Percentiles rank a stretch among this genome's conserved stretches.
These are phyloP conservation scores for Leccinum pseudoinsigne DNA, from an alignment of 1,284 basidiomycete genomes.

Conservation along the genomic window DNA sequence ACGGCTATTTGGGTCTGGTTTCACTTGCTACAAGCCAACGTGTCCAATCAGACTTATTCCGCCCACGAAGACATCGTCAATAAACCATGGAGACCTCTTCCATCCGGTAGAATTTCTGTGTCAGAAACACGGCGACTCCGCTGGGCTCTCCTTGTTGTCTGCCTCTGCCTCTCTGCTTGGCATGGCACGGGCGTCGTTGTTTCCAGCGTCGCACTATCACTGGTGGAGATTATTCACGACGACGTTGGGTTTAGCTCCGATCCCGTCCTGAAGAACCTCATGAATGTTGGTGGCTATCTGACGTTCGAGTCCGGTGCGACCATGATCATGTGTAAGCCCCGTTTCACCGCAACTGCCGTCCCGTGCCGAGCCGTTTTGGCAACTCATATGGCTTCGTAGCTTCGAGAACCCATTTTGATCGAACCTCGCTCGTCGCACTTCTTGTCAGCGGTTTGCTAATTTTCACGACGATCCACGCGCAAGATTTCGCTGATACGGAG, in stretches of 20 bases:
- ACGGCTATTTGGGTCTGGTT: slow-evolving; percentile 45
- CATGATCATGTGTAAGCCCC: slow-evolving; percentile 31
- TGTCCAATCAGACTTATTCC: slow-evolving; percentile 41
- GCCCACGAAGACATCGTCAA: slow-evolving; percentile 36
- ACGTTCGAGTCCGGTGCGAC: slow-evolving; percentile 36
- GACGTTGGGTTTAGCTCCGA: slow-evolving; percentile 23
- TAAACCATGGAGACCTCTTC: slow-evolving; percentile 38
- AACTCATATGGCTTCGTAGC: background rate
- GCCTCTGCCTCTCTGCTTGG: slow-evolving; percentile 25
- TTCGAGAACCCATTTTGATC: slow-evolving; percentile 14
- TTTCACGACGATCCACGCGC: slow-evolving; percentile 40
- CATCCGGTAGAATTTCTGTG: slow-evolving; percentile 31
- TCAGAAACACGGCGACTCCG: slow-evolving; percentile 26
- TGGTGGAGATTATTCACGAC: slow-evolving; percentile 30
- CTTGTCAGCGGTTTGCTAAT: slow-evolving; percentile 34
- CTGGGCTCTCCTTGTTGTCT: slow-evolving; percentile 30
- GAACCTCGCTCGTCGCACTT: slow-evolving; percentile 23
- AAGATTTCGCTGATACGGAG: slow-evolving; percentile 43
- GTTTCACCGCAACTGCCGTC: background rate
- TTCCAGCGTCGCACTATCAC: slow-evolving; percentile 19
- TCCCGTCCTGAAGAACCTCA: slow-evolving; percentile 31
- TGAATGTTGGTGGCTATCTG: slow-evolving; percentile 31
- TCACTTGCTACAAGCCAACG: slow-evolving; percentile 40
- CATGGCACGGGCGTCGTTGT: slow-evolving; percentile 25
- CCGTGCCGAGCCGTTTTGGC: background rate